A percentile compares a stretch with the other conserved stretches of the same genome.
These are phyloP conservation scores for Geotrichum carabidarum DNA, from an alignment of 1,139 yeast species.

Conservation along the genomic window DNA sequence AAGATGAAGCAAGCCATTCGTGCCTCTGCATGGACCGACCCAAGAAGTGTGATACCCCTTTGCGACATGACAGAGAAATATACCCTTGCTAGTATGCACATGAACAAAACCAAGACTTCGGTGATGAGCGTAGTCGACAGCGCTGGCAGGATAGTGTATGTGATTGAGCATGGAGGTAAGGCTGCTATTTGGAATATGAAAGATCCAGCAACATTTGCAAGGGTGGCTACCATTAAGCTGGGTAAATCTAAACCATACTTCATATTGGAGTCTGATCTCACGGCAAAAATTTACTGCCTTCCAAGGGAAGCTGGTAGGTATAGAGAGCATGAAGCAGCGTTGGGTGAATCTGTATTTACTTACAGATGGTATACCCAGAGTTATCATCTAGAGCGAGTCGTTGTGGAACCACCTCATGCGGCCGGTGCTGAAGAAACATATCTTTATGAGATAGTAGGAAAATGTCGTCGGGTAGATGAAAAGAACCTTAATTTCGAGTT, in stretches of 20 bases:
- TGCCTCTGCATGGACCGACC: slow-evolving; percentile 12
- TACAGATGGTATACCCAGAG: slow-evolving; percentile 12
- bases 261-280: background rate
- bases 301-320: slow-evolving; percentile 4
- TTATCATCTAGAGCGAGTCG: slow-evolving; percentile 12
- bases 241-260: slow-evolving; percentile 2
- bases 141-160: background rate
- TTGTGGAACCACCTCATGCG: background rate
- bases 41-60: slow-evolving; percentile 7
- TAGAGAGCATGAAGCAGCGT: slow-evolving; percentile 5
- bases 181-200: slow-evolving; percentile 4
- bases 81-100: background rate
- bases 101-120: background rate
- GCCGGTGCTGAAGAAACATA: background rate
- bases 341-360: background rate
- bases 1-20: slow-evolving; percentile 1
- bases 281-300: background rate
- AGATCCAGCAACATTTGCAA: background rate
- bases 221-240: slow-evolving; percentile 6
- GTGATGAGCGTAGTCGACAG: slow-evolving; percentile 2
- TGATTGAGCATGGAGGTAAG: slow-evolving; percentile 6
- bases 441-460: slow-evolving; percentile 10
- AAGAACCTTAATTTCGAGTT: slow-evolving; percentile 8
- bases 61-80: background rate
- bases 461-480: slow-evolving; percentile 3